Evolutionary conservation across 176 grass and related monocot species (phyloP), one percentile per base, ranked within the genome.

Genomic region (Aegilops speltoides): DNA sequence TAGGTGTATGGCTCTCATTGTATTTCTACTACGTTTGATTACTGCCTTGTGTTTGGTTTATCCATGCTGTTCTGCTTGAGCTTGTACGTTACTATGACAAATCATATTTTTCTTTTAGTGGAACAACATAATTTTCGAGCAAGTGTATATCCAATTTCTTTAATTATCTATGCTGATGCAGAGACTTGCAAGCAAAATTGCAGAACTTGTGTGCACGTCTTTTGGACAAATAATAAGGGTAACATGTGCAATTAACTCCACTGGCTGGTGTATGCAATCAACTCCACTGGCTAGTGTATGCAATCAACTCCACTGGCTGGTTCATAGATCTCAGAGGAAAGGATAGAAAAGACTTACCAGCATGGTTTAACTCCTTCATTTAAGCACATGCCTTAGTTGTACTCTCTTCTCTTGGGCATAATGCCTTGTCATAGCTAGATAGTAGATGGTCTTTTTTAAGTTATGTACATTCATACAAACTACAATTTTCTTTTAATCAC

Each of bases 21-120:
- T 43, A 37, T 36, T 75, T 20, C 41, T 62, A 70, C 79, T 60
- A 37, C 64, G 17, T 86, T 64, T 59, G 8, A 23, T 41, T 86
- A 2, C 71, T 82, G 34, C 64, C 65, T 69, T 83, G 13, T 83
- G 73, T 63, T 83, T 61, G 50, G 26, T 62, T 61, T 69, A 78
- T 50, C 26, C 69, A 10, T 89, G 25, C 60, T 76, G 4, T 63
- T 84, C 32, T 85, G 28, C 76, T 81, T 85, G 77, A 64, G 78
- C 45, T 31, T 23, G n/a, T 79, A 24, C 1, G 22, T 74, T 40
- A 81, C 60, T 75, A 86, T 50, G 24, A 23, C 31, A 17, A 38
- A 13, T 33, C 4, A 40, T 81, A 52, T 32, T 56, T 62, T 73
- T 38, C 56, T 74, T 77, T 81, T 32, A 19, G 32, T 59, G 20